phyloP scores from a whole-genome alignment of 306 rosid species.

The Fragaria ananassa region DNA sequence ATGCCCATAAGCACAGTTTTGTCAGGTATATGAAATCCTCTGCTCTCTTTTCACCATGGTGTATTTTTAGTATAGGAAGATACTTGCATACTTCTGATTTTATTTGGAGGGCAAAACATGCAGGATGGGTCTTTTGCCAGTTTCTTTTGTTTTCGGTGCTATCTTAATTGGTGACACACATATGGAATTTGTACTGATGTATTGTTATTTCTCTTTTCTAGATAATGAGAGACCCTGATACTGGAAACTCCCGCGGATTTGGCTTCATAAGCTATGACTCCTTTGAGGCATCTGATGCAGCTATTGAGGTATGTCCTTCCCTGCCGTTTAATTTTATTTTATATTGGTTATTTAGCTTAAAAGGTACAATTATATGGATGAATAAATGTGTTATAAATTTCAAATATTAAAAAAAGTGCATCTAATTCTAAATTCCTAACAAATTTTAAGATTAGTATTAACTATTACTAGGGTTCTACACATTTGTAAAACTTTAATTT shows the following conservation, averaged over 20 bases:
- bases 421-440: too few species aligned
- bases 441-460: neutral
- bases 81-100: too few species aligned
- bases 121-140: neutral
- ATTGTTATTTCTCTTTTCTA: conserved; percentile 29
- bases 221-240: conserved; percentile 99
- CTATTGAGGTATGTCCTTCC: conserved; percentile 70
- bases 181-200: conserved; percentile 23
- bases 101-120: neutral
- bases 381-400: too few species aligned
- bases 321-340: too few species aligned
- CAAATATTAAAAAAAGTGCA: too few species aligned
- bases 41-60: neutral
- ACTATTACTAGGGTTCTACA: neutral
- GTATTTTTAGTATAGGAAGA: neutral
- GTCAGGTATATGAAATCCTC: neutral
- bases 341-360: neutral
- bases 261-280: conserved; percentile 98
- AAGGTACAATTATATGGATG: neutral
- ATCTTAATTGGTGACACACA: neutral
- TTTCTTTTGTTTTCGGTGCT: neutral
- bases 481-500: neutral
- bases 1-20: neutral
- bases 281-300: conserved; percentile 97
- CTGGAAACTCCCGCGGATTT: conserved; percentile 97